These are phyloP conservation scores for Leccinum fibrillosum DNA, from an alignment of 768 basidiomycete species.

Conservation along the genomic window DNA sequence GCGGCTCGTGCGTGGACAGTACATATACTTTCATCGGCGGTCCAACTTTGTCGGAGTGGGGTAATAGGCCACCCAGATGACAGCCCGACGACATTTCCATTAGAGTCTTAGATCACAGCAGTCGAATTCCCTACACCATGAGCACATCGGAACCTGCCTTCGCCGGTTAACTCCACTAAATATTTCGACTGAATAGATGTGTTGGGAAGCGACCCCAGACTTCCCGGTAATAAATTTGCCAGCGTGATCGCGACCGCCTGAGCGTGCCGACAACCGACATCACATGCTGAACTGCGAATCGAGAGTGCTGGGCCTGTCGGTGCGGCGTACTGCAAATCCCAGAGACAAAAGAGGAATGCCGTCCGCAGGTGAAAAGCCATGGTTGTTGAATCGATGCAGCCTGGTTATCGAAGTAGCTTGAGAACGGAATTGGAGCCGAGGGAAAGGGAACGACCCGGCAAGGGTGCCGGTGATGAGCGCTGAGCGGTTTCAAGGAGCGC, in stretches of 20 bases:
- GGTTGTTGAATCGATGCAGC: conserved; percentile 35
- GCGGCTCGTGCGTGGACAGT: too few relatives aligned
- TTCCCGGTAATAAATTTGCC: conserved; percentile 45
- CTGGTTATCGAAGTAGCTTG: conserved; percentile 38
- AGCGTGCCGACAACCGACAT: conserved; percentile 34
- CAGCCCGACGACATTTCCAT: too few relatives aligned
- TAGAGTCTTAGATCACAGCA: too few relatives aligned
- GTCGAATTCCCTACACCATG: too few relatives aligned
- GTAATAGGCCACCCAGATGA: too few relatives aligned
- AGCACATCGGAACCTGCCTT: conserved; percentile 13
- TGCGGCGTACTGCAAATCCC: conserved; percentile 4
- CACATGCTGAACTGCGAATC: conserved; percentile 44
- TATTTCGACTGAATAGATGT: conserved; percentile 35
- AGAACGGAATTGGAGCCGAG: conserved; percentile 31
- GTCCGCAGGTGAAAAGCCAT: conserved; percentile 37
- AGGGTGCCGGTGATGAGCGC: neutral
- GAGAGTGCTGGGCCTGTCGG: conserved; percentile 31
- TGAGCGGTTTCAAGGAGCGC: conserved; percentile 13
- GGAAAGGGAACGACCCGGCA: conserved; percentile 26
- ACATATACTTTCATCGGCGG: too few relatives aligned
- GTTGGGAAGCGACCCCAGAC: conserved; percentile 16
- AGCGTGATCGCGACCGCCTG: conserved; percentile 52
- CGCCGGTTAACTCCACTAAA: conserved; percentile 36
- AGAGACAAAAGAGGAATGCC: conserved; percentile 21
- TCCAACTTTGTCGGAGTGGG: too few relatives aligned